Base-by-base conservation (phyloP, 257 asterid genomes). In the Forsythia suspensa region DNA sequence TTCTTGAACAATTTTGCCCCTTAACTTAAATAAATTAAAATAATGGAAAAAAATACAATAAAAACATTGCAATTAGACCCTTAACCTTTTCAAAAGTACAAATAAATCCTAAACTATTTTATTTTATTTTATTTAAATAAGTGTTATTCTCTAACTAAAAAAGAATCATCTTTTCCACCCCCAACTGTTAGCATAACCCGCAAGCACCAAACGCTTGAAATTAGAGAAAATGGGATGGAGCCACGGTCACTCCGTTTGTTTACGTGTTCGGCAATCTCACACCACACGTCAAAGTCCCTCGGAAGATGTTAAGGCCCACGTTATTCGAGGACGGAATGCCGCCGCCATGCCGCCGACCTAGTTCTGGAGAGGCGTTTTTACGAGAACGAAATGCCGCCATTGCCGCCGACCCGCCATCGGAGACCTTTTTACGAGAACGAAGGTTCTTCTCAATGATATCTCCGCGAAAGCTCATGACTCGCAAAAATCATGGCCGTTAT, bases 121-220 rank as follows among this genome's bases (percentile, higher is more conserved):
- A 24, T 24, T 24, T 24, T 24, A 24, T 24, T 24, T 24, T 24
- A 24, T 24, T 24, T 24, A 24, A 24, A 24, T 24, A 24, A 24
- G 24, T 24, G 24, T 24, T 24, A 24, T 24, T 24, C 24, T 24
- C 24, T 24, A 24, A 24, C 24, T 24, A 24, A 24, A 24, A 24
- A 24, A 24, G 24, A 24, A 24, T 24, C 24, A 24, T 24, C 24
- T 24, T 24, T 24, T 24, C 24, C 24, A 24, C 24, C 24, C 24
- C 24, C 24, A 24, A 24, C 24, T 24, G 24, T 24, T 24, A 0
- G 24, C 24, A 24, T 24, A 24, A 24, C 24, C 97, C 98, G 90
- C 73, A n/a, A n/a, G 21, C 97, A 92, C 48, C 97, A 85, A 8
- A 91, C 82, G n/a, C 91, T 94, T 3, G 96, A 90, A 16, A 68